Evolutionary conservation across 2,329 filamentous ascomycete species (phyloP), one percentile per base, ranked within the genome.

Genomic region (Coniochaeta sp.): DNA sequence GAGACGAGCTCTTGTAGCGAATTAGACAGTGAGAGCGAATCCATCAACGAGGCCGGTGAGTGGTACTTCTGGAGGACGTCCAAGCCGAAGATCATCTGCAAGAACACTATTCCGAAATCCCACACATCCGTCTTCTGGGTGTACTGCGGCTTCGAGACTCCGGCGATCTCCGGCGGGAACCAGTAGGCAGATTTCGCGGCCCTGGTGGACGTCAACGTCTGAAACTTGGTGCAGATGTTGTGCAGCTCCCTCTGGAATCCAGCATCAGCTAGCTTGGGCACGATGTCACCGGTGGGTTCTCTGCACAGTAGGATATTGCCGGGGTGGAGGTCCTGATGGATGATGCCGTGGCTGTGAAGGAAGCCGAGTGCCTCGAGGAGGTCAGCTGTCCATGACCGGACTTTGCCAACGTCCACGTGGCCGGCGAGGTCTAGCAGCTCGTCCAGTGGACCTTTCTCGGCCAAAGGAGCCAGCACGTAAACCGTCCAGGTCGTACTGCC

Each of bases 21-120:
- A 54, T 86, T 82, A 0, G 92, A 95, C 9, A 96, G 78, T 9
- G 84, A 81, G 36, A 93, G 75, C 1, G 86, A 85, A 14, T 88
- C 86, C 70, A 91, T 87, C 58, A 96, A 75, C 47, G 86, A 84
- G 60, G 83, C 84, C 1, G 93, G 93, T 0, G 91, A 96, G 17
- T 87, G 87, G 72, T 95, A 93, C 61, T 87, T 89, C 61, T 88
- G 81, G 19, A 89, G 79, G 7, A 91, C 84, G 65, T 91, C 86
- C 36, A 91, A 79, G 2, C 95, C 95, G 71, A 97, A 93, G 3
- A 95, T 83, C 91, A 98, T 97, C 71, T 99, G 93, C 42, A 96
- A 74, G 66, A 97, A 90, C 5, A 97, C 84, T 32, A 97, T 85
- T 4, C 95, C 95, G 67, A 99, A 86, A 65, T 97, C 90, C 95